These are phyloP conservation scores for Coemansia sp. DNA, from an alignment of 192 early-diverging fungal species.

Conservation along the genomic window DNA sequence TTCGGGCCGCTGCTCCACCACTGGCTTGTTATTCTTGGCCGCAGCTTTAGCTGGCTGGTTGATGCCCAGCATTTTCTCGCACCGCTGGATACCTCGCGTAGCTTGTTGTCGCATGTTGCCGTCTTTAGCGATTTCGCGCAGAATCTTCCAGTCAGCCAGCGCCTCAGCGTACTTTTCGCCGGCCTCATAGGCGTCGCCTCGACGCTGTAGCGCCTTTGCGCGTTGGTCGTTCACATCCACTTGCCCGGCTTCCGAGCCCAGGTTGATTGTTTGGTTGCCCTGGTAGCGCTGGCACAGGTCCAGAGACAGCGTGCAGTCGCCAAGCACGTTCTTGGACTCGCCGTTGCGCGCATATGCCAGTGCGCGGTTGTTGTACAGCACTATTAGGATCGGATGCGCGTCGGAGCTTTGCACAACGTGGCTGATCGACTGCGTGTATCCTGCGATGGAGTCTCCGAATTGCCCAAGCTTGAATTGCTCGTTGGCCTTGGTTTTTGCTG, in stretches of 20 bases:
- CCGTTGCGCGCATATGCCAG: constrained; percentile 80
- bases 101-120: constrained; percentile 39
- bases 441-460: constrained; percentile 75
- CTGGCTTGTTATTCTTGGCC: not conserved
- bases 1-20: constrained; percentile 14
- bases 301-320: constrained; percentile 67
- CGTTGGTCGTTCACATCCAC: constrained; percentile 61
- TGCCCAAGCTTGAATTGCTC: constrained; percentile 87
- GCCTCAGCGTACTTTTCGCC: constrained; percentile 81
- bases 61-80: constrained; percentile 56
- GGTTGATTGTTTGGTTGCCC: constrained; percentile 30
- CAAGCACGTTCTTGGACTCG: constrained; percentile 69
- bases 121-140: constrained; percentile 41
- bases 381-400: constrained; percentile 63
- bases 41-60: constrained; percentile 13
- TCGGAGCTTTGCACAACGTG: constrained; percentile 56
- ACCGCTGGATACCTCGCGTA: constrained; percentile 59
- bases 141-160: constrained; percentile 58
- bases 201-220: constrained; percentile 73
- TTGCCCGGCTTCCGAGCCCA: constrained; percentile 17
- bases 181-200: constrained; percentile 80
- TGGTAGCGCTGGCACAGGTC: constrained; percentile 34
- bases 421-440: constrained; percentile 70
- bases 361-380: constrained; percentile 85
- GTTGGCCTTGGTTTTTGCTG: constrained; percentile 70